Percentiles rank a stretch among this genome's conserved stretches.
Evolutionary conservation across 768 basidiomycete species (phyloP).

Genomic region (Boletellus emodensis): DNA sequence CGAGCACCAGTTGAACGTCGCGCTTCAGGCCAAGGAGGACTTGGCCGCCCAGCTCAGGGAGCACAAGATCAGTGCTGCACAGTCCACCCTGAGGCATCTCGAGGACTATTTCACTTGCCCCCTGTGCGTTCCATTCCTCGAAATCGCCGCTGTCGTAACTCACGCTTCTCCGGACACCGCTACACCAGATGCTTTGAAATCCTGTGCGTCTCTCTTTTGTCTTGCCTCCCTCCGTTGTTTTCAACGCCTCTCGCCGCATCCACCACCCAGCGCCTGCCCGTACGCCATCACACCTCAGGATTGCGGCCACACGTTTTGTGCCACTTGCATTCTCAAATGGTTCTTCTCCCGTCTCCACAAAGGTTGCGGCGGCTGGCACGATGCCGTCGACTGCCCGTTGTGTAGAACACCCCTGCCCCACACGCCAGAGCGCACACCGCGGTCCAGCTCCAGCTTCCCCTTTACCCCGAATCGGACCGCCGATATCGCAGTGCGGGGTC

Average conservation of each 20-base stretch:
- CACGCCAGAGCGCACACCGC: slow-evolving; percentile 51
- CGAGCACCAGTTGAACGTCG: slow-evolving; percentile 37
- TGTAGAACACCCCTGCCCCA: slow-evolving; percentile 53
- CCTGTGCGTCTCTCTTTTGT: slow-evolving; percentile 32
- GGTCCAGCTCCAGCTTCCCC: slow-evolving; percentile 49
- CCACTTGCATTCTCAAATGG: slow-evolving; percentile 63
- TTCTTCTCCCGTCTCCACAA: slow-evolving; percentile 64
- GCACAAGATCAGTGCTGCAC: slow-evolving; percentile 28
- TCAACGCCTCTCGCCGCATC: slow-evolving; percentile 2
- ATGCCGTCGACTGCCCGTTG: slow-evolving; percentile 62
- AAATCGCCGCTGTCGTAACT: slow-evolving; percentile 6
- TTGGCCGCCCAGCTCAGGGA: slow-evolving; percentile 39
- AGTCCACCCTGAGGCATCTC: slow-evolving; percentile 46
- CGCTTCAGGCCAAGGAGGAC: slow-evolving; percentile 42
- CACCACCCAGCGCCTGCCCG: slow-evolving; percentile 43
- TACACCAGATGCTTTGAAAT: slow-evolving; percentile 57
- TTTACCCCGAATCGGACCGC: slow-evolving; percentile 62
- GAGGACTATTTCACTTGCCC: slow-evolving; percentile 66
- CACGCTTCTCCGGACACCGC: slow-evolving; percentile 6
- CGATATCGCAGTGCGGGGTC: slow-evolving; percentile 47
- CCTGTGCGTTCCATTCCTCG: slow-evolving; percentile 40
- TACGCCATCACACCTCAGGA: slow-evolving; percentile 49
- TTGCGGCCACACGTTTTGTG: slow-evolving; percentile 70
- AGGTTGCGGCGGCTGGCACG: slow-evolving; percentile 64
- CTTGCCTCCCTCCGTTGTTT: not conserved